phyloP scores from a whole-genome alignment of 2,329 filamentous ascomycete genomes.

The Dryadomyces sulphureus region DNA sequence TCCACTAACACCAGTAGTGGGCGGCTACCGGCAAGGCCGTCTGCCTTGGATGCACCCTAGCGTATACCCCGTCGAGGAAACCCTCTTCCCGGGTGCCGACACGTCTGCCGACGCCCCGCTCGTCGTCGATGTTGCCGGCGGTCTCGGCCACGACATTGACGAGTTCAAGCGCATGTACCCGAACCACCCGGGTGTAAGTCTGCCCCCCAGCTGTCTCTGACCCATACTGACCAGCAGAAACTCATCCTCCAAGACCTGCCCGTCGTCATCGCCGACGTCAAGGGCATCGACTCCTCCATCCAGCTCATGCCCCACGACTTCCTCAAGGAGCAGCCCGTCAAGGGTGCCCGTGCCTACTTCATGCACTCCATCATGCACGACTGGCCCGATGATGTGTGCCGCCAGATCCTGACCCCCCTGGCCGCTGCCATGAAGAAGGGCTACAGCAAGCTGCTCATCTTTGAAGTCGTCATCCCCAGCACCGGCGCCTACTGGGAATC shows the following conservation, averaged over 20 bases:
- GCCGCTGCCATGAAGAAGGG: conserved; percentile 13
- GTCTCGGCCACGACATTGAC: conserved; percentile 20
- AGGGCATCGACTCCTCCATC: conserved; percentile 1
- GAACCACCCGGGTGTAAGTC: conserved; percentile 6
- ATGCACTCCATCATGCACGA: conserved; percentile 19
- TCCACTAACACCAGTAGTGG: conserved; percentile 9
- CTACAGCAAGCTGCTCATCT: conserved; percentile 16
- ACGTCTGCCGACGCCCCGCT: conserved; percentile 11
- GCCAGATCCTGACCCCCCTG: conserved; percentile 8
- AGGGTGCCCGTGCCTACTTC: conserved; percentile 16
- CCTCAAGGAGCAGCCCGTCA: conserved; percentile 13
- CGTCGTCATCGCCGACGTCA: conserved; percentile 9
- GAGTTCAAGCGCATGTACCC: conserved; percentile 15
- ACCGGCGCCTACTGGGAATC: conserved; percentile 7
- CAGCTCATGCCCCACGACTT: conserved; percentile 12
- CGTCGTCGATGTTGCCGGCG: conserved; percentile 22
- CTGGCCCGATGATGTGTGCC: conserved; percentile 15
- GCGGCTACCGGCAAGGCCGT: conserved; percentile 19
- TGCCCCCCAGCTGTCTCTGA: too few relatives aligned
- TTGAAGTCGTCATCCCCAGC: conserved; percentile 11
- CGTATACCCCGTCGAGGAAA: conserved; percentile 19
- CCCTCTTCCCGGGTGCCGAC: conserved; percentile 16
- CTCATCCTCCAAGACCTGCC: conserved; percentile 12
- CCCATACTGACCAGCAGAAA: background rate
- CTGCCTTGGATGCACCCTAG: conserved; percentile 18